A percentile compares a stretch with the other conserved stretches of the same genome.
phyloP scores from a whole-genome alignment of 2,329 filamentous ascomycete species.

The Purpureocillium lavendulum region DNA sequence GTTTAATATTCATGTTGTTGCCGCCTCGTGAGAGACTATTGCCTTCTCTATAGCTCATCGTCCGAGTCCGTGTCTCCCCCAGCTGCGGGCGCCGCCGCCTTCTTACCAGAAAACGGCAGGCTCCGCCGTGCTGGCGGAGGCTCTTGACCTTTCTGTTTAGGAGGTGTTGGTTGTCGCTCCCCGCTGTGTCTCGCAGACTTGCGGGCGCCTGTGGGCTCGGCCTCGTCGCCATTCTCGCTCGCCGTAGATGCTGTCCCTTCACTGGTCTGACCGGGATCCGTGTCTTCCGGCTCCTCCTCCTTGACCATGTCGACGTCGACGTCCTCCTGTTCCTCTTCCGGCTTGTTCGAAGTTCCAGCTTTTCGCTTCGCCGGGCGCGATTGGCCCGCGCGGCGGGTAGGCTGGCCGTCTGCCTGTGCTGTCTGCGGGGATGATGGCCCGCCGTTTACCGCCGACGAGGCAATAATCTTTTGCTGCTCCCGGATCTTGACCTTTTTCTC shows the following conservation, averaged over 20 bases:
- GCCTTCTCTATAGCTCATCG: conserved; percentile 37
- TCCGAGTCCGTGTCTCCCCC: conserved; percentile 46
- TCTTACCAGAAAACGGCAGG: conserved; percentile 36
- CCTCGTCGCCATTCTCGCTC: conserved; percentile 31
- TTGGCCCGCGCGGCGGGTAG: conserved; percentile 15
- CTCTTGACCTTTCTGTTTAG: conserved; percentile 12
- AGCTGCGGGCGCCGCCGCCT: conserved; percentile 15
- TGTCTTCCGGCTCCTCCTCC: conserved; percentile 29
- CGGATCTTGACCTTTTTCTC: conserved; percentile 75
- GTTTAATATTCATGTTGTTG: no score
- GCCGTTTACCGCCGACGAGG: conserved; percentile 27
- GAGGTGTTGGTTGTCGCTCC: conserved; percentile 6
- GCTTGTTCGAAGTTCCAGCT: conserved; percentile 21
- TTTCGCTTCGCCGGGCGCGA: conserved; percentile 46
- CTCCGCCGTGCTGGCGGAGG: conserved; percentile 30
- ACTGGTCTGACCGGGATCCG: conserved; percentile 30
- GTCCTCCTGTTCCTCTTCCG: conserved; percentile 36
- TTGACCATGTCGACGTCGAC: conserved; percentile 41
- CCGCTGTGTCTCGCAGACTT: background rate
- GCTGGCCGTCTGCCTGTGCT: conserved; percentile 16
- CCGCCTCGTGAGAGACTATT: no score
- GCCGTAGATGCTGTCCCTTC: conserved; percentile 31
- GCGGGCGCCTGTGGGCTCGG: conserved; percentile 11
- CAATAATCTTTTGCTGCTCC: conserved; percentile 58
- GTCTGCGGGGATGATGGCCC: conserved; percentile 16